Percentiles rank a stretch among this genome's conserved stretches.
phyloP scores from a whole-genome alignment of 805 yeast genomes.

The Jamesozyma piceae region DNA sequence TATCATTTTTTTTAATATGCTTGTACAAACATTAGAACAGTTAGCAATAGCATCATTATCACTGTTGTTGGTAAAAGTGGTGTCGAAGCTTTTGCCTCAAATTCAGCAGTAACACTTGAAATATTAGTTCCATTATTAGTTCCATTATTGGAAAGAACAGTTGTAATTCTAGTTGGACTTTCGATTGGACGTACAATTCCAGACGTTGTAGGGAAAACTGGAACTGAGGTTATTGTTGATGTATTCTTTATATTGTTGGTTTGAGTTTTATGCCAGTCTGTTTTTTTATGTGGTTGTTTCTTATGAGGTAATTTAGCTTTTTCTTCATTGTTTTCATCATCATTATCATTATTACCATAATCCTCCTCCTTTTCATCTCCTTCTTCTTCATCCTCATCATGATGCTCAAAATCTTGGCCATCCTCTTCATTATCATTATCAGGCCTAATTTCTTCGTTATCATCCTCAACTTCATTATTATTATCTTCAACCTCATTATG shows the following conservation, averaged over 20 bases:
- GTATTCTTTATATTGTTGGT: background rate
- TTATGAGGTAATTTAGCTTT: slow-evolving; percentile 1
- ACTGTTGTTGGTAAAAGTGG: slow-evolving; percentile 12
- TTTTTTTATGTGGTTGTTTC: slow-evolving; percentile 2
- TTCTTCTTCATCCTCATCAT: background rate
- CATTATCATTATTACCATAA: slow-evolving; percentile 1
- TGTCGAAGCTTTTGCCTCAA: slow-evolving; percentile 11
- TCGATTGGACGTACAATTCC: background rate
- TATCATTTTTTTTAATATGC: slow-evolving; percentile 4
- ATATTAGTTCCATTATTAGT: background rate
- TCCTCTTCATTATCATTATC: background rate
- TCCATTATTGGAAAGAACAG: background rate
- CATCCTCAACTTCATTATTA: background rate
- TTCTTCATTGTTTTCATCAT: slow-evolving; percentile 1
- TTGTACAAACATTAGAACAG: slow-evolving; percentile 11
- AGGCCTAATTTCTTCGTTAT: background rate
- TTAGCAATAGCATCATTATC: slow-evolving; percentile 10
- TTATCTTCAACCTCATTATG: background rate
- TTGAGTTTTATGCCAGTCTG: background rate
- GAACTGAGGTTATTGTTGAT: background rate
- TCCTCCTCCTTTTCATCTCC: background rate
- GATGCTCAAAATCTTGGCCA: background rate
- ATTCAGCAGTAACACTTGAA: background rate
- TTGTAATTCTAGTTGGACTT: background rate
- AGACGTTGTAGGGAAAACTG: background rate